Percentiles rank a stretch among this genome's conserved stretches.
These are phyloP conservation scores for Amanita brunnescens DNA, from an alignment of 768 basidiomycete genomes.

Conservation along the genomic window DNA sequence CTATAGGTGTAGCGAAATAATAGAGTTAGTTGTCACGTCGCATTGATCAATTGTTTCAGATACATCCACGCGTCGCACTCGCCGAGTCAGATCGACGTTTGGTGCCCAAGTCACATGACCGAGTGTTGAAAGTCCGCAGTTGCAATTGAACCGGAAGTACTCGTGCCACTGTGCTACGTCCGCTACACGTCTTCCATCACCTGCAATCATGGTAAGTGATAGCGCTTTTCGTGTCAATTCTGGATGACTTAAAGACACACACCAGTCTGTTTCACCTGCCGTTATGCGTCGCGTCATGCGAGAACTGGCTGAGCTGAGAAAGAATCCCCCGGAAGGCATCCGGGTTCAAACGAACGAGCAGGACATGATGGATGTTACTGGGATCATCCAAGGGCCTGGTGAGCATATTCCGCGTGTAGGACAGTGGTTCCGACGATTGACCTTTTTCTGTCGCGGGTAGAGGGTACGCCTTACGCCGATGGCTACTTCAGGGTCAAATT, in stretches of 20 bases:
- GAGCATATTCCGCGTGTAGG: slow-evolving; percentile 18
- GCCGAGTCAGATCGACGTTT: neutral
- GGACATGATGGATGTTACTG: slow-evolving; percentile 80
- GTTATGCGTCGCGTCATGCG: slow-evolving; percentile 82
- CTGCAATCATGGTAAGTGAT: neutral
- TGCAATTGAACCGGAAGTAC: neutral
- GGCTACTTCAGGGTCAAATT: slow-evolving; percentile 73
- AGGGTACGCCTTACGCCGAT: slow-evolving; percentile 59
- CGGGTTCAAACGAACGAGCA: slow-evolving; percentile 80
- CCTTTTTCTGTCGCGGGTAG: slow-evolving; percentile 20
- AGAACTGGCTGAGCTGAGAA: slow-evolving; percentile 74
- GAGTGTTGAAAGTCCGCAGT: neutral
- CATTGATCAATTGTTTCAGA: too few species aligned
- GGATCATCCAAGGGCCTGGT: slow-evolving; percentile 90
- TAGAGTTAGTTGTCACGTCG: too few species aligned
- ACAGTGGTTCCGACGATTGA: slow-evolving; percentile 17
- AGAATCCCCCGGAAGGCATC: slow-evolving; percentile 86
- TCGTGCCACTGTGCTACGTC: neutral
- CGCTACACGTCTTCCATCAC: neutral
- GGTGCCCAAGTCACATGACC: neutral
- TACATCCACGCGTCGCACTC: too few species aligned
- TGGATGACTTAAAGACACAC: neutral
- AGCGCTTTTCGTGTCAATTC: neutral
- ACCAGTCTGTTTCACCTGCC: slow-evolving; percentile 37
- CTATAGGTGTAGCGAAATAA: too few species aligned